phyloP scores from a whole-genome alignment of 257 asterid species.

The Solanum gandarillasii region DNA sequence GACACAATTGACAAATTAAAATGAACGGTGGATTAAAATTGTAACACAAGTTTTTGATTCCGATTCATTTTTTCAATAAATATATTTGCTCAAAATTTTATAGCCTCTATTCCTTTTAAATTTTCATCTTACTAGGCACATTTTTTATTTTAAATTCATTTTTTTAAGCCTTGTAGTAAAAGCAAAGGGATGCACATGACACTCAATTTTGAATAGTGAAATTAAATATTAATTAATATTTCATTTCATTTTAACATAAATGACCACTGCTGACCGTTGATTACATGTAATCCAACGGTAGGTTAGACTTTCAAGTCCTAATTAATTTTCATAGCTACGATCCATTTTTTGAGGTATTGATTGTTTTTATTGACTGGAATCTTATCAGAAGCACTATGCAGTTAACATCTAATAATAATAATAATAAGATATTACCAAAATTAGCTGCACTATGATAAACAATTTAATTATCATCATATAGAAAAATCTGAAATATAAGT shows the following conservation, averaged over 20 bases:
- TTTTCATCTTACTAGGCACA: not conserved
- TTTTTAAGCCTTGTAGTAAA: not conserved
- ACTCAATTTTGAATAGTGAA: not conserved
- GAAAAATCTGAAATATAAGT: no score
- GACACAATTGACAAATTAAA: no score
- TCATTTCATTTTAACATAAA: not conserved
- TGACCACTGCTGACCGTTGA: not conserved
- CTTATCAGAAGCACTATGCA: not conserved
- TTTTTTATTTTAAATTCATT: not conserved
- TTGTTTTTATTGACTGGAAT: not conserved
- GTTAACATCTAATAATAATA: no score
- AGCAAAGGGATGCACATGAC: not conserved
- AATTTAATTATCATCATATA: not conserved
- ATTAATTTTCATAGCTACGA: not conserved
- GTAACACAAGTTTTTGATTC: no score
- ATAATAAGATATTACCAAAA: not conserved
- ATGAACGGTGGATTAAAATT: not conserved
- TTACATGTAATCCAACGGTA: not conserved
- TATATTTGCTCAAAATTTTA: no score
- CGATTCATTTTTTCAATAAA: no score
- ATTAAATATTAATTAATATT: not conserved
- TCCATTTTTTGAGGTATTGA: not conserved
- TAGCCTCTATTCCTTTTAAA: not conserved
- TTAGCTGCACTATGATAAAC: not conserved
- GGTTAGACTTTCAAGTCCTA: not conserved